Evolutionary conservation across 441 rosid species (phyloP).

Genomic region (Jatropha multifida): DNA sequence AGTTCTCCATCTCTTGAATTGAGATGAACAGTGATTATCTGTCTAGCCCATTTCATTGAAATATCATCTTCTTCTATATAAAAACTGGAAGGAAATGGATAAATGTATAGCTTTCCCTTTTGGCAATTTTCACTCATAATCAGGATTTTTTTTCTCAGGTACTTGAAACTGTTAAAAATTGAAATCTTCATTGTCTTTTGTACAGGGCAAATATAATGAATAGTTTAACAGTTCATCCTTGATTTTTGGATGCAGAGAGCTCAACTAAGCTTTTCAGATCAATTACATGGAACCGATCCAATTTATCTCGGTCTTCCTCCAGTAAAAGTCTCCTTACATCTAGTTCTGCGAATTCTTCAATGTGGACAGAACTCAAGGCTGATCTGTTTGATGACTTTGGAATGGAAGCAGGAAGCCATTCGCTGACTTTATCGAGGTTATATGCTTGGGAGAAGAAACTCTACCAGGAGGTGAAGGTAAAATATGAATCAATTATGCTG

Average conservation of each 20-base stretch:
- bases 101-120: neutral
- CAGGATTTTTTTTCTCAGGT: neutral
- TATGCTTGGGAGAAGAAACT: slow-evolving; percentile 74
- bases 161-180: neutral
- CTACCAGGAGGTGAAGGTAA: slow-evolving; percentile 60
- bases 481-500: slow-evolving; percentile 2
- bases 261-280: slow-evolving; percentile 43
- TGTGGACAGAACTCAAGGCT: slow-evolving; percentile 33
- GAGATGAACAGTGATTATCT: neutral
- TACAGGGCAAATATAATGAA: neutral
- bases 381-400: slow-evolving; percentile 38
- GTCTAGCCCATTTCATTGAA: neutral
- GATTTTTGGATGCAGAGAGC: slow-evolving; percentile 33
- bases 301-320: slow-evolving; percentile 40
- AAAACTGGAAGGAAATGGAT: neutral
- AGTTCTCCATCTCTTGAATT: neutral
- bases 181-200: neutral
- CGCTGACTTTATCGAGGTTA: slow-evolving; percentile 47
- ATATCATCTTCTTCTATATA: neutral
- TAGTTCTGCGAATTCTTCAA: slow-evolving; percentile 36
- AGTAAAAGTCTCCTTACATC: slow-evolving; percentile 41
- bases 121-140: neutral
- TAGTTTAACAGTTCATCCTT: neutral
- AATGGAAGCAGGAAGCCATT: slow-evolving; percentile 58
- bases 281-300: slow-evolving; percentile 37